phyloP scores from a whole-genome alignment of 768 basidiomycete genomes.

The Rhizopogon vulgaris region DNA sequence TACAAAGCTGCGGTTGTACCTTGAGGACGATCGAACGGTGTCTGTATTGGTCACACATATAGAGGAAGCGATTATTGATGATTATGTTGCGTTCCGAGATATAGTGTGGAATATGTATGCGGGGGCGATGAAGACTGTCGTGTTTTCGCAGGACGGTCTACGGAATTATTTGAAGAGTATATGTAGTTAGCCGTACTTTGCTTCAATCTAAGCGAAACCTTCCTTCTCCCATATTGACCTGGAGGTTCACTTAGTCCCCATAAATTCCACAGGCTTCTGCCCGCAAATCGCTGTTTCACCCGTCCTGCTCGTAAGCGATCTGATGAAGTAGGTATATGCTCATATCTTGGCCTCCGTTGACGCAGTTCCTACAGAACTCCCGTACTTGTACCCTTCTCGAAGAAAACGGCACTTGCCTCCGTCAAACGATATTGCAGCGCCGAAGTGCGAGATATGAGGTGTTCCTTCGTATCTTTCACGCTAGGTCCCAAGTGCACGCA shows the following conservation, averaged over 20 bases:
- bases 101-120: conserved; percentile 46
- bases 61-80: conserved; percentile 66
- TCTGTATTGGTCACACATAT: conserved; percentile 73
- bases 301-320: neutral
- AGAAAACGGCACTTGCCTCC: conserved; percentile 60
- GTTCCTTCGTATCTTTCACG: conserved; percentile 24
- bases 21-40: conserved; percentile 77
- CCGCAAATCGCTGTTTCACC: neutral
- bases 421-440: conserved; percentile 70
- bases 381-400: conserved; percentile 64
- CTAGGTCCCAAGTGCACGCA: conserved; percentile 55
- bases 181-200: conserved; percentile 20
- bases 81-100: conserved; percentile 70
- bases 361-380: conserved; percentile 44
- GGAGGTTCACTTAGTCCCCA: neutral
- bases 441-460: conserved; percentile 41
- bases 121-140: conserved; percentile 25
- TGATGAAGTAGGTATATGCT: neutral
- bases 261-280: neutral
- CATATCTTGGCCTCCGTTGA: neutral
- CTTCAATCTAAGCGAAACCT: neutral
- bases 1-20: conserved; percentile 62
- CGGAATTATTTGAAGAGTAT: conserved; percentile 33
- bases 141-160: conserved; percentile 32
- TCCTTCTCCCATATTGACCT: neutral